Conservation (phyloP, 2,329 filamentous ascomycete genomes). For the Colletotrichum gloeosporioides region DNA sequence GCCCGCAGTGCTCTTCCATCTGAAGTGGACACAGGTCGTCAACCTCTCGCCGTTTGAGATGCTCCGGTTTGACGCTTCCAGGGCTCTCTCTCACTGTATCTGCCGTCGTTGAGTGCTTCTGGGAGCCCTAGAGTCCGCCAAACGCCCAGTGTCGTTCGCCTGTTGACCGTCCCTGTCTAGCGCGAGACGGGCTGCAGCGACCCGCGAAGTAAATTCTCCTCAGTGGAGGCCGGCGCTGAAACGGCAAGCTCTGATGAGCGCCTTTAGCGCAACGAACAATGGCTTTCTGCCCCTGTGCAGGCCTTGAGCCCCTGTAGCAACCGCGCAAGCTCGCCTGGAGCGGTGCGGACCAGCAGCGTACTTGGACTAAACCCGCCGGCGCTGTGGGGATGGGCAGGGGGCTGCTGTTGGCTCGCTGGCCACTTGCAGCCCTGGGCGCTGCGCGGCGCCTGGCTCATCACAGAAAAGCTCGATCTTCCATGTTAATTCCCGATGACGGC, state of each 20-base stretch:
- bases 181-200: background rate
- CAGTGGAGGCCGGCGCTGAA: slow-evolving; percentile 6
- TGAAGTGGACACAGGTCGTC: background rate
- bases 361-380: background rate
- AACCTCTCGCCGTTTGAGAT: background rate
- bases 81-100: background rate
- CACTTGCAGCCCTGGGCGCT: background rate
- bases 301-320: background rate
- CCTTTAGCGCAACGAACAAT: slow-evolving; percentile 10
- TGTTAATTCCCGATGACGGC: slow-evolving; percentile 15
- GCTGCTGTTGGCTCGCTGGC: background rate
- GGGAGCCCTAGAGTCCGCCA: background rate
- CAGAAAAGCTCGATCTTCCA: slow-evolving; percentile 18
- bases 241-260: slow-evolving; percentile 9
- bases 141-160: background rate
- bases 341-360: background rate
- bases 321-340: slow-evolving; percentile 5
- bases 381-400: slow-evolving; percentile 9
- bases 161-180: background rate
- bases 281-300: background rate
- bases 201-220: background rate
- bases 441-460: background rate
- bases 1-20: background rate
- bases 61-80: background rate
- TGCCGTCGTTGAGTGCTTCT: background rate